Evolutionary conservation across 257 asterid species (phyloP).

Genomic region (Salvia miltiorrhiza): DNA sequence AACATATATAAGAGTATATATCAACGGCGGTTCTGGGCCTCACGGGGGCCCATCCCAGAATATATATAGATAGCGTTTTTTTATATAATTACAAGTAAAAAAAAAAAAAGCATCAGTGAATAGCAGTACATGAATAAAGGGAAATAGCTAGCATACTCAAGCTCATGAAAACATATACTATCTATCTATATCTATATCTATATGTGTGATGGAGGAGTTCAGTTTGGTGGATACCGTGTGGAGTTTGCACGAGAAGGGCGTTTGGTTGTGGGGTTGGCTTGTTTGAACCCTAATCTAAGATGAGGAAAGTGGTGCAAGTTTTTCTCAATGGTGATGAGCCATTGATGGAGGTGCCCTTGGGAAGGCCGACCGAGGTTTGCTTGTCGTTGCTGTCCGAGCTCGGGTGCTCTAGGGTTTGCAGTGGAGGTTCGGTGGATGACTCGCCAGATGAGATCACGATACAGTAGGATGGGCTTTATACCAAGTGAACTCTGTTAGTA

Average conservation of each 20-base stretch:
- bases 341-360: constrained; percentile 44
- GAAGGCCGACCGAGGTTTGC: constrained; percentile 42
- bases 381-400: constrained; percentile 37
- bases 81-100: too few relatives aligned
- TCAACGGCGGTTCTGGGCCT: too few relatives aligned
- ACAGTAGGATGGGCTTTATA: constrained; percentile 24
- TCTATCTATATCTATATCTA: too few relatives aligned
- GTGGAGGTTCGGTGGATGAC: constrained; percentile 10
- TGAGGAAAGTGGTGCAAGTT: constrained; percentile 55
- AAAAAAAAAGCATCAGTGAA: too few relatives aligned
- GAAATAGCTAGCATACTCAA: too few relatives aligned
- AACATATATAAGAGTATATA: too few relatives aligned
- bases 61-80: too few relatives aligned
- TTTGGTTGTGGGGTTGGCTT: constrained; percentile 53
- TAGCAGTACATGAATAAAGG: too few relatives aligned
- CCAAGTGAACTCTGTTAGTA: neutral
- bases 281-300: constrained; percentile 62
- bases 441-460: constrained; percentile 36
- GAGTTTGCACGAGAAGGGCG: constrained; percentile 37
- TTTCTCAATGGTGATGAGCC: constrained; percentile 49
- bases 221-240: constrained; percentile 52
- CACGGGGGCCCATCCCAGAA: too few relatives aligned
- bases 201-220: constrained; percentile 54
- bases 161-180: too few relatives aligned
- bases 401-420: neutral